Base-by-base conservation (phyloP, 1,284 basidiomycete species). In the Boletus sp. region DNA sequence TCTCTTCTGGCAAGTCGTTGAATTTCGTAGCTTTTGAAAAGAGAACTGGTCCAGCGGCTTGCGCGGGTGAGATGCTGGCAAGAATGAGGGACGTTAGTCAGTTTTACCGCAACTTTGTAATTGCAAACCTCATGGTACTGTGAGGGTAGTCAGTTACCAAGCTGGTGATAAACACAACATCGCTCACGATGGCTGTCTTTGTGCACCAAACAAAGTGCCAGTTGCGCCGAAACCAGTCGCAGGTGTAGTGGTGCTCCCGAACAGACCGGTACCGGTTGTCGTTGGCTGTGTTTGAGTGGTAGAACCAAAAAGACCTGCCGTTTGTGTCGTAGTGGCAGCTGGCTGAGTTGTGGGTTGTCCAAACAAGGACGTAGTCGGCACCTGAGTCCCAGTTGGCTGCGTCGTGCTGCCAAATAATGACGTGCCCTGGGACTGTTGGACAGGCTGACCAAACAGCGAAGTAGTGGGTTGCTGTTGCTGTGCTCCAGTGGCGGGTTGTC, bases 21-120 rank as follows among this genome's bases (percentile, higher is more conserved):
- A 93, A 94, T 71, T 91, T 93, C 0, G 91, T 91, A 0, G 85
- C 83, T 71, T 87, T 91, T 21, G 82, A 84, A 67, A 91, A 88
- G 1, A 80, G 73, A n/a, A 82, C 80, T 30, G 79, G 76, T 3
- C 79, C 80, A 33, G 65, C 61, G 27, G 67, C 56, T 58, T 77
- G 72, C 38, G 69, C 63, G 19, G 68, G 71, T 16, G 74, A 65
- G 57, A 67, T 59, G 33, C 66, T 71, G 57, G 56, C 10, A 40
- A 27, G 30, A 59, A 55, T 14, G 25, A 62, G 17, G 4, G 35
- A 43, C 25, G 19, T 60, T 35, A 68, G 40, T 52, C 19, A 23
- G 25, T 47, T 44, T 28, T 8, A 37, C 5, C 6, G 16, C 3
- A 56, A 38, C 55, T 49, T 52, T 21, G 27, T 56, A 31, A 43